Evolutionary conservation across 2,329 filamentous ascomycete species (phyloP).

Genomic region (Apiospora hydei): DNA sequence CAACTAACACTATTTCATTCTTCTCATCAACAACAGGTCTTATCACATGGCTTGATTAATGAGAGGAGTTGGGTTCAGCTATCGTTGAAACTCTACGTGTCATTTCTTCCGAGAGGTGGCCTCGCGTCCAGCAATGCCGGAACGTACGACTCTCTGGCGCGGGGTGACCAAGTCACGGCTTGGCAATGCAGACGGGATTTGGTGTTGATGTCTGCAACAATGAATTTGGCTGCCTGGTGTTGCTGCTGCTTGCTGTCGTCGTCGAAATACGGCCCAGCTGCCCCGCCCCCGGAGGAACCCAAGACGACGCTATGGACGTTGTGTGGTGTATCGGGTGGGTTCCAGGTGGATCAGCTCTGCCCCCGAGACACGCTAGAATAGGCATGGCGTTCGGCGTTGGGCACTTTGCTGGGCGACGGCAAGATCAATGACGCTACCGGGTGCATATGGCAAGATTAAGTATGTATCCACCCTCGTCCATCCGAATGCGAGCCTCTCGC

Average conservation of each 20-base stretch:
- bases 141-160: neutral
- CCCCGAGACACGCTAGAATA: neutral
- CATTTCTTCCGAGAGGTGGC: too few relatives aligned
- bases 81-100: too few relatives aligned
- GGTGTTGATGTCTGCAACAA: neutral
- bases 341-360: neutral
- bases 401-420: neutral
- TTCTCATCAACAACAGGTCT: neutral
- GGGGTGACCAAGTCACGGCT: neutral
- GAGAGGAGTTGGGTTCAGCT: neutral
- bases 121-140: too few relatives aligned
- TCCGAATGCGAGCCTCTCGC: neutral
- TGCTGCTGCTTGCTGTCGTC: neutral
- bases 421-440: neutral
- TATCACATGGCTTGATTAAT: neutral
- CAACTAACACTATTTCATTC: neutral
- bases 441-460: neutral
- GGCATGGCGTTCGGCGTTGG: neutral
- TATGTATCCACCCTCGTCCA: neutral
- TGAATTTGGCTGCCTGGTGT: neutral
- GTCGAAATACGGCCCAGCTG: neutral
- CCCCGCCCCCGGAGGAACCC: neutral
- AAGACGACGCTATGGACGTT: neutral
- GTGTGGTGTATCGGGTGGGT: neutral
- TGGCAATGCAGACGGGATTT: neutral